phyloP scores from a whole-genome alignment of 2,329 filamentous ascomycete genomes.

The Trichoderma arundinaceum region DNA sequence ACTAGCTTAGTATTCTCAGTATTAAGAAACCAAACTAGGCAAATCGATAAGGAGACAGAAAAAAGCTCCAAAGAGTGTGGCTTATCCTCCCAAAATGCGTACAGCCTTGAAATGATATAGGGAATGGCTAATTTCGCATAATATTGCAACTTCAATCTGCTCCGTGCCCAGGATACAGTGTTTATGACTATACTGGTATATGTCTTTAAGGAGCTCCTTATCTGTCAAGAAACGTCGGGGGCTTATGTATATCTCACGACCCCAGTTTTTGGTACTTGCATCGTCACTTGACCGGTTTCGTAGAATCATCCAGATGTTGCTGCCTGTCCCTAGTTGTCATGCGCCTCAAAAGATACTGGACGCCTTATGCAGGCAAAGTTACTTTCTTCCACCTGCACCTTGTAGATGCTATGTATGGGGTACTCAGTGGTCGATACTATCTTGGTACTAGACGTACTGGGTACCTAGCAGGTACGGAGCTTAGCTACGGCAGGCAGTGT shows the following conservation, averaged over 20 bases:
- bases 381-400: neutral
- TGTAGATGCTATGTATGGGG: neutral
- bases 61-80: neutral
- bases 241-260: neutral
- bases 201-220: neutral
- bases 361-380: slow-evolving; percentile 5
- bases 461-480: slow-evolving; percentile 13
- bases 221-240: neutral
- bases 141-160: neutral
- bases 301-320: neutral
- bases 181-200: no score
- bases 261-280: slow-evolving; percentile 2
- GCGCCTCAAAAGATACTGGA: neutral
- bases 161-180: no score
- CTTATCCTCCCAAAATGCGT: neutral
- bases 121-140: neutral
- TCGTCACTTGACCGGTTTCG: slow-evolving; percentile 20
- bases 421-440: neutral
- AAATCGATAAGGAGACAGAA: slow-evolving; percentile 7
- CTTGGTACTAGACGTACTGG: neutral
- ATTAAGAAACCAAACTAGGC: neutral
- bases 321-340: neutral
- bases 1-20: neutral
- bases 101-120: neutral
- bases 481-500: neutral